These are phyloP conservation scores for Ilyonectria sp. DNA, from an alignment of 2,329 filamentous ascomycete species.

Conservation along the genomic window DNA sequence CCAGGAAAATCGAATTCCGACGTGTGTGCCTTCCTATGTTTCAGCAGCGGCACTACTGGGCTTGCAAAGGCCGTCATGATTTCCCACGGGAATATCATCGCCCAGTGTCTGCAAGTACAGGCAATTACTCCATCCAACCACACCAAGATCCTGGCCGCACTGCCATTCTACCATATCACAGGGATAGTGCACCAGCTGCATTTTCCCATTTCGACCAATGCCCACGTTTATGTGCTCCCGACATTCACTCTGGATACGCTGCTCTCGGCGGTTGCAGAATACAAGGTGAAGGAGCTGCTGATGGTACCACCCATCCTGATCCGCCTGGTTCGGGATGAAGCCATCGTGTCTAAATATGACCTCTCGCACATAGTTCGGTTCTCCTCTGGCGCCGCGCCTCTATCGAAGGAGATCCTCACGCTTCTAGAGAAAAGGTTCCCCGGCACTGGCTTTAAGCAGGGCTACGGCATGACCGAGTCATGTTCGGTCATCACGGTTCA, in stretches of 20 bases:
- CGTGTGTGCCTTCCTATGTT: slow-evolving; percentile 60
- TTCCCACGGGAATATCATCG: slow-evolving; percentile 66
- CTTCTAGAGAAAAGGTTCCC: slow-evolving; percentile 71
- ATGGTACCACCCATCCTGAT: slow-evolving; percentile 75
- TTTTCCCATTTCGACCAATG: slow-evolving; percentile 72
- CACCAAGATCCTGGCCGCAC: slow-evolving; percentile 68
- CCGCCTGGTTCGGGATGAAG: slow-evolving; percentile 68
- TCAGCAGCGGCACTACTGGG: slow-evolving; percentile 73
- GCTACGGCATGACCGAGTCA: slow-evolving; percentile 79
- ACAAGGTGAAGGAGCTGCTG: slow-evolving; percentile 69
- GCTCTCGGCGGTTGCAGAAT: slow-evolving; percentile 66
- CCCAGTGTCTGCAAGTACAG: slow-evolving; percentile 72
- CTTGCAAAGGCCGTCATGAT: slow-evolving; percentile 72
- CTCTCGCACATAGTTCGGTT: slow-evolving; percentile 69
- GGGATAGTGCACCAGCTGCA: slow-evolving; percentile 75
- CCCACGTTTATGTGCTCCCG: slow-evolving; percentile 76
- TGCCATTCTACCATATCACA: slow-evolving; percentile 76
- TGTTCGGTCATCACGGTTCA: slow-evolving; percentile 76
- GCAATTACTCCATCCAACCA: slow-evolving; percentile 65
- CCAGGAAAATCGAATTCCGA: slow-evolving; percentile 61
- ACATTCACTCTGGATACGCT: slow-evolving; percentile 74
- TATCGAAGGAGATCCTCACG: slow-evolving; percentile 70
- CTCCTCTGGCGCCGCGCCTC: slow-evolving; percentile 72
- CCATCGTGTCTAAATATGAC: slow-evolving; percentile 69
- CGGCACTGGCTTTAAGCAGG: slow-evolving; percentile 73